Evolutionary conservation across 495 filamentous ascomycete genomes (phyloP).

Genomic region (Thozetella sp.): DNA sequence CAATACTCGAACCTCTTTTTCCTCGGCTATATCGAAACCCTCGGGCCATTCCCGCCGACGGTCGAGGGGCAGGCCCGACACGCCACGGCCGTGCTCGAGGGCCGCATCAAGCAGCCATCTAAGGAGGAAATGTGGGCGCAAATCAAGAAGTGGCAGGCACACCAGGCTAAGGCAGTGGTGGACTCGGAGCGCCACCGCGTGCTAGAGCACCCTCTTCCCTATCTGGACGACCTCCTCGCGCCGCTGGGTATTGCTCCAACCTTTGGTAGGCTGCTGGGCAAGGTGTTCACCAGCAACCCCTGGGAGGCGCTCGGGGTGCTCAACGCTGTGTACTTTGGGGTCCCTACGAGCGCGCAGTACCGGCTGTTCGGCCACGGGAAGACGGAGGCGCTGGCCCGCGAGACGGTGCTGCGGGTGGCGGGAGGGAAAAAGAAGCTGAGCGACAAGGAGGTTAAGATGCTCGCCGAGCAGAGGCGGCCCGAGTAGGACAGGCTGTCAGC

Average conservation of each 20-base stretch:
- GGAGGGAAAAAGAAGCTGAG: conserved; percentile 14
- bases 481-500: too few species aligned
- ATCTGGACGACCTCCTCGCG: conserved; percentile 14
- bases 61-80: conserved; percentile 21
- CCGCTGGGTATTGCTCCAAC: conserved; percentile 15
- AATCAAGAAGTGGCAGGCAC: conserved; percentile 8
- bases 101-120: conserved; percentile 11
- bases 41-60: conserved; percentile 17
- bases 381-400: conserved; percentile 12
- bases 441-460: conserved; percentile 9
- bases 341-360: conserved; percentile 18
- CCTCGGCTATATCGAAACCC: conserved; percentile 15
- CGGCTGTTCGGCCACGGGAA: conserved; percentile 18
- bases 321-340: conserved; percentile 16
- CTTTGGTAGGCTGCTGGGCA: conserved; percentile 10
- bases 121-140: conserved; percentile 9
- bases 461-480: too few species aligned
- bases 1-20: conserved; percentile 13
- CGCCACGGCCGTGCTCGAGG: conserved; percentile 10
- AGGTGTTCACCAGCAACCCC: conserved; percentile 10
- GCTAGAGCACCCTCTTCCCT: conserved; percentile 9
- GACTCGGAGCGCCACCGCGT: conserved; percentile 15
- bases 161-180: conserved; percentile 13
- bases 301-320: conserved; percentile 10
- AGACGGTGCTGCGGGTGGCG: conserved; percentile 14